Evolutionary conservation across 2,329 filamentous ascomycete genomes (phyloP).

Genomic region (Chaetothyriales sp.): DNA sequence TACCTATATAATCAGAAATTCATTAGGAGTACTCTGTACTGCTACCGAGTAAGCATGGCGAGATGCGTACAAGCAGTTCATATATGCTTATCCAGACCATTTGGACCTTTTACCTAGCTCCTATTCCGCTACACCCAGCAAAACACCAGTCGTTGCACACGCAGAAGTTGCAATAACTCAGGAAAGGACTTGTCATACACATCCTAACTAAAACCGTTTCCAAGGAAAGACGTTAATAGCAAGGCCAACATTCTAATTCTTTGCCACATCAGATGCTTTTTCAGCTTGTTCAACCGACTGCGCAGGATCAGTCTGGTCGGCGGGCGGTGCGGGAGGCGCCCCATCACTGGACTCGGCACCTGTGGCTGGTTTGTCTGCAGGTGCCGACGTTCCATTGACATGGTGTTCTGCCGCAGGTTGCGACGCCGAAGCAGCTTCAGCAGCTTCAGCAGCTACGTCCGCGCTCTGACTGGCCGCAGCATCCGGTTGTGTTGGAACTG

Average conservation of each 20-base stretch:
- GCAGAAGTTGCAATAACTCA: neutral
- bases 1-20: too few relatives aligned
- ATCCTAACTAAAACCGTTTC: neutral
- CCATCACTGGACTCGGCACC: neutral
- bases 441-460: neutral
- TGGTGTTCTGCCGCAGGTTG: neutral
- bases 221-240: neutral
- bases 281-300: neutral
- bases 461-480: neutral
- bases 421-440: neutral
- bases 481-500: neutral
- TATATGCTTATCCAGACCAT: constrained; percentile 19
- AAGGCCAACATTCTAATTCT: neutral
- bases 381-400: neutral
- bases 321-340: neutral
- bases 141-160: neutral
- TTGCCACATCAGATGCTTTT: neutral
- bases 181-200: neutral
- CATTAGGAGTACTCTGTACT: too few relatives aligned
- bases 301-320: neutral
- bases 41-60: too few relatives aligned
- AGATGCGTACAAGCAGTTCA: constrained; percentile 25
- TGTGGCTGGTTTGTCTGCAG: neutral
- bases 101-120: neutral
- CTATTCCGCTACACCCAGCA: neutral